Evolutionary conservation across 441 rosid species (phyloP).

Genomic region (Kokia cookei): DNA sequence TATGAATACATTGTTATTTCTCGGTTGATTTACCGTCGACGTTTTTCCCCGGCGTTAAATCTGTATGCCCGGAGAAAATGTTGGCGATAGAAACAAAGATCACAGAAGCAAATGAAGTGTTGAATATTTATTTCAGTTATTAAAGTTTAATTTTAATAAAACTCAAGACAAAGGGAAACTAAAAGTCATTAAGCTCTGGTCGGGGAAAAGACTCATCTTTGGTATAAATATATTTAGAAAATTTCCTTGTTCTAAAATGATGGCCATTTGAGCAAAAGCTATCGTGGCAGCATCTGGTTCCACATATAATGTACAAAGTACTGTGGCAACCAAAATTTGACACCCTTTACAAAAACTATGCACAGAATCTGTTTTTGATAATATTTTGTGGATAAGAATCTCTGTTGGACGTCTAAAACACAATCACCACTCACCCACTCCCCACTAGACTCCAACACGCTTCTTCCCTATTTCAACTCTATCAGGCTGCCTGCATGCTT

Average conservation of each 20-base stretch:
- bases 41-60: too few relatives aligned
- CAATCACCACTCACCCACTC: neutral
- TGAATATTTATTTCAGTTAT: neutral
- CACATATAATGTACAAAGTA: neutral
- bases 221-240: neutral
- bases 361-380: conserved; percentile 5
- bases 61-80: too few relatives aligned
- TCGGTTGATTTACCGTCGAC: too few relatives aligned
- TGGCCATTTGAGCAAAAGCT: neutral
- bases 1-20: too few relatives aligned
- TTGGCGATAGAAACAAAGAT: too few relatives aligned
- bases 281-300: neutral
- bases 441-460: neutral
- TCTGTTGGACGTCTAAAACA: neutral
- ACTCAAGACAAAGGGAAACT: too few relatives aligned
- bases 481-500: neutral
- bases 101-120: neutral
- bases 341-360: neutral
- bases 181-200: too few relatives aligned
- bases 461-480: neutral
- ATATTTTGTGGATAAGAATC: conserved; percentile 12
- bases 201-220: too few relatives aligned
- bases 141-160: too few relatives aligned
- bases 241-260: neutral
- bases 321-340: neutral